Conservation (phyloP, 2,329 filamentous ascomycete species). For the Ophiostoma angusticollis region DNA sequence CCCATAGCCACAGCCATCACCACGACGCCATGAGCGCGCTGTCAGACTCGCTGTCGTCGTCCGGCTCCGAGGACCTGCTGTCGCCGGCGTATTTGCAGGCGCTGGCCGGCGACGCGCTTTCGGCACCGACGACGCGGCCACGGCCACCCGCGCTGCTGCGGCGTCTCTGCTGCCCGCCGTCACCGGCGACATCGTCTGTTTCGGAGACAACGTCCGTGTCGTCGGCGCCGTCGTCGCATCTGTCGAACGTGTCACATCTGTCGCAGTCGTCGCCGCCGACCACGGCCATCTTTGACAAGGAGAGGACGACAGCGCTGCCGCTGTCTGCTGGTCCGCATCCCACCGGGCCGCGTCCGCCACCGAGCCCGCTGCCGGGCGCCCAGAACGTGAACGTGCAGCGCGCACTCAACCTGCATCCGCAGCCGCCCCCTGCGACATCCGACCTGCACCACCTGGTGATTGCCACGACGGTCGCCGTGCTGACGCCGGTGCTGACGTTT, state of each 20-base stretch:
- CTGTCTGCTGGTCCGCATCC: no score
- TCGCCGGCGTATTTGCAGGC: slow-evolving; percentile 4
- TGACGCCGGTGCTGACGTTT: slow-evolving; percentile 47
- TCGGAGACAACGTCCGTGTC: slow-evolving; percentile 2
- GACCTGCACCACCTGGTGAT: slow-evolving; percentile 24
- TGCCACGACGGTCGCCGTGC: slow-evolving; percentile 36
- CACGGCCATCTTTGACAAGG: slow-evolving; percentile 3
- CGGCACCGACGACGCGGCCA: slow-evolving; percentile 16
- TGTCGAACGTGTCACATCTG: no score
- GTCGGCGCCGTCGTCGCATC: not conserved
- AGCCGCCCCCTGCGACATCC: not conserved
- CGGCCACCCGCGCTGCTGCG: slow-evolving; percentile 6
- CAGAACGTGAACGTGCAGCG: not conserved
- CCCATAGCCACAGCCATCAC: no score
- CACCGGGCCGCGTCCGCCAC: no score
- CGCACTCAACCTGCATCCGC: not conserved
- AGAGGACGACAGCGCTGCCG: no score
- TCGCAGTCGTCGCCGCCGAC: slow-evolving; percentile 1
- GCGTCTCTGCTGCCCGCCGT: not conserved
- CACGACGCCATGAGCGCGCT: not conserved
- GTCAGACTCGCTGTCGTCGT: not conserved
- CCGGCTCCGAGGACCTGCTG: not conserved
- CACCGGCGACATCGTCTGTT: slow-evolving; percentile 4
- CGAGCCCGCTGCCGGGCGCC: not conserved
- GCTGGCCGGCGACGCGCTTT: slow-evolving; percentile 14